These are phyloP conservation scores for Carex sylvatica DNA, from an alignment of 202 grass and related monocot genomes.

Conservation along the genomic window DNA sequence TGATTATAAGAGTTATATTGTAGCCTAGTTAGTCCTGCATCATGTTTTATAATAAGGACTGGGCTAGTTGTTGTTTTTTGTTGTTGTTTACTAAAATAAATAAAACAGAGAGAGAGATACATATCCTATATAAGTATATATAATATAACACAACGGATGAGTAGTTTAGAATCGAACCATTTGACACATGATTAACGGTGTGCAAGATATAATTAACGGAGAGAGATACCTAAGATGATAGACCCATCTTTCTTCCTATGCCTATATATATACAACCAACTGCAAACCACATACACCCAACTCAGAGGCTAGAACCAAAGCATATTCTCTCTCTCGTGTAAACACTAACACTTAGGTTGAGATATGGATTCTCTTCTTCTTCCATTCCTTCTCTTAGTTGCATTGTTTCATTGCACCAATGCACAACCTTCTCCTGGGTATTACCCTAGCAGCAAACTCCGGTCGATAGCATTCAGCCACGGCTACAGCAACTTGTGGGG, in stretches of 20 bases:
- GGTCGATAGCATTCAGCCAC: conserved; percentile 41
- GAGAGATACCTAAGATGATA: too few species aligned
- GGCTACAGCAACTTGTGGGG: conserved; percentile 61
- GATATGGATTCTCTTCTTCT: conserved; percentile 23
- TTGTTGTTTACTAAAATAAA: too few species aligned
- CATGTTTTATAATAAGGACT: too few species aligned
- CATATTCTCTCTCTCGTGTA: neutral
- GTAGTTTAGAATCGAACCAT: too few species aligned
- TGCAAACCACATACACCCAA: neutral
- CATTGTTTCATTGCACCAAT: conserved; percentile 4
- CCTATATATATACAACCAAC: conserved; percentile 15
- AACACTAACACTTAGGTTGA: neutral
- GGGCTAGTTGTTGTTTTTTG: too few species aligned
- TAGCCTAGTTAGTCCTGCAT: too few species aligned
- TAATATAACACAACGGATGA: too few species aligned
- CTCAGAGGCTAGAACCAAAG: neutral
- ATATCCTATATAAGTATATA: too few species aligned
- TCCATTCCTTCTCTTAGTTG: conserved; percentile 15
- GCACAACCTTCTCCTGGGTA: conserved; percentile 64
- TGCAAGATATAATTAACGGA: too few species aligned
- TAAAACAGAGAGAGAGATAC: too few species aligned
- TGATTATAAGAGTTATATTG: too few species aligned
- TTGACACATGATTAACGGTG: too few species aligned
- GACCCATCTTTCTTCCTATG: neutral
- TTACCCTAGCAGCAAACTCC: conserved; percentile 45